Evolutionary conservation across 2,329 filamentous ascomycete genomes (phyloP).

Genomic region (Nemania serpens): DNA sequence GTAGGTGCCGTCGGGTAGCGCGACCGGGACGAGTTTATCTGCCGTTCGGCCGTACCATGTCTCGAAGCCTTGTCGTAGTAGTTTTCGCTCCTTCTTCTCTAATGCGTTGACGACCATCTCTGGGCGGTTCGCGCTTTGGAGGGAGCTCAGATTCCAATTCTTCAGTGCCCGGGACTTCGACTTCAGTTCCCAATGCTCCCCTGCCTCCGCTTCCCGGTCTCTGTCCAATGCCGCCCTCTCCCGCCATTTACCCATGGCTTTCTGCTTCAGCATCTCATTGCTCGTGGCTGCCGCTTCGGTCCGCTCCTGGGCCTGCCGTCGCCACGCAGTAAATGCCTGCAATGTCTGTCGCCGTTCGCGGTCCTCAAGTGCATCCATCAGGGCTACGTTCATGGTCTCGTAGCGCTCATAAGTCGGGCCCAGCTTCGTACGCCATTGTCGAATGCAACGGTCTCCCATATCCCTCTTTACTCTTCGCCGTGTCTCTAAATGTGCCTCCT

Average conservation of each 20-base stretch:
- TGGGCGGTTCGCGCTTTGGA: conserved; percentile 39
- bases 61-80: conserved; percentile 39
- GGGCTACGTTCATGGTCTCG: conserved; percentile 34
- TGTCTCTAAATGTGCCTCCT: conserved; percentile 41
- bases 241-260: conserved; percentile 36
- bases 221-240: conserved; percentile 25
- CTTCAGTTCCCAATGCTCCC: conserved; percentile 34
- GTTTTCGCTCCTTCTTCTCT: conserved; percentile 39
- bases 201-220: conserved; percentile 32
- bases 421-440: conserved; percentile 37
- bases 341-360: conserved; percentile 33
- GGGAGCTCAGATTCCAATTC: conserved; percentile 39
- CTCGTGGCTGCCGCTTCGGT: conserved; percentile 28
- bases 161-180: conserved; percentile 34
- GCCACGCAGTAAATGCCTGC: conserved; percentile 37
- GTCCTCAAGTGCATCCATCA: conserved; percentile 33
- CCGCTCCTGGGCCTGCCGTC: conserved; percentile 33
- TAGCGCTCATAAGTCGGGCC: conserved; percentile 35
- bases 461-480: conserved; percentile 42
- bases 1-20: conserved; percentile 34
- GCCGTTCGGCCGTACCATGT: conserved; percentile 38
- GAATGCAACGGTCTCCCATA: conserved; percentile 40
- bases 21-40: conserved; percentile 37
- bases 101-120: conserved; percentile 39
- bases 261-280: conserved; percentile 33